Evolutionary conservation across 2,329 filamentous ascomycete genomes (phyloP), one percentile per base, ranked within the genome.

Genomic region (Exserohilum rostratum): DNA sequence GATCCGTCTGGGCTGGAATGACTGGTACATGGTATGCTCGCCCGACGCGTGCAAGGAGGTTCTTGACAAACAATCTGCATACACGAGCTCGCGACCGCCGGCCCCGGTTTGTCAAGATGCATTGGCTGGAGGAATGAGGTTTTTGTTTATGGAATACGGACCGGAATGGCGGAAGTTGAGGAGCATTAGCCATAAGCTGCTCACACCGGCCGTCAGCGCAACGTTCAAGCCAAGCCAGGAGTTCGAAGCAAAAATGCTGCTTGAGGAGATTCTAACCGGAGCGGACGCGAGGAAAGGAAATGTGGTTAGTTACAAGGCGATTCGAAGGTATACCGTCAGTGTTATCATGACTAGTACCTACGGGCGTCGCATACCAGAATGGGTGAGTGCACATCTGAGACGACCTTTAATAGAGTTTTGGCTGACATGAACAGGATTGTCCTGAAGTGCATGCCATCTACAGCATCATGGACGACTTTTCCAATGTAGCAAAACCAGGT

Each of bases 11-110:
- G 79, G 79, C 5, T 79, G 76, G 74, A 72, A 79, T 42, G 73
- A 78, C 53, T 81, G 78, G 77, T 74, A 79, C 15, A 68, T 79
- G 53, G 59, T 82, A 25, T 79, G 78, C 61, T 77, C 65, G 12
- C 78, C 79, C 1, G 68, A 72, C 20, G 79, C 78, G 0, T 72
- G 80, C 6, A 75, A 74, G 31, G 78, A 81, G 13, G 74, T 82
- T 13, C 57, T 82, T 25, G 77, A 80, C 49, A 77, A 76, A 52
- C 71, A 75, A 40, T 71, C 72, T 7, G 62, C 66, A 1, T 53
- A 65, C 18, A 76, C 76, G 2, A 76, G 73, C 7, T 75, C 73
- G 15, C 68, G 74, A 38, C 51, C 64, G 12, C 78, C 77, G 3
- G 58, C 69, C 25, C 78, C 77, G 0, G 68, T 80, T n/a, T 73